Conservation (phyloP, 441 rosid species). For the Iberis amara region DNA sequence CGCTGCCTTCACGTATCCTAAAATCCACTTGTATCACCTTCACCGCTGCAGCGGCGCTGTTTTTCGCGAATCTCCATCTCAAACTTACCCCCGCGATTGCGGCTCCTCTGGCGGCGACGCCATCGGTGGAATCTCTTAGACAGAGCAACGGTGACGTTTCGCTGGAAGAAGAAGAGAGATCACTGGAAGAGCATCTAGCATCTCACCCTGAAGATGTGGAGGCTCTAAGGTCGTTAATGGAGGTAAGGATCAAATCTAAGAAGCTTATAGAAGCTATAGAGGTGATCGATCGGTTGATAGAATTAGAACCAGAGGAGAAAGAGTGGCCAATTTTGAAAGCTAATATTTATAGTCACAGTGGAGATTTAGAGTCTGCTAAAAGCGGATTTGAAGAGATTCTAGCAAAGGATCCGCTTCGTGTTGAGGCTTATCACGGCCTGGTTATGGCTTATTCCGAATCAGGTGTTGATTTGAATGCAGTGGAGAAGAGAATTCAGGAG, state of each 20-base stretch:
- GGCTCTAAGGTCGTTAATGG: conserved; percentile 50
- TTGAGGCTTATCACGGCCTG: conserved; percentile 66
- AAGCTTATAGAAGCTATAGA: conserved; percentile 47
- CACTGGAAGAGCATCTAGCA: conserved; percentile 36
- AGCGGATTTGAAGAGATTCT: conserved; percentile 46
- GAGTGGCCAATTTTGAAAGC: conserved; percentile 60
- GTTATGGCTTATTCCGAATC: conserved; percentile 47
- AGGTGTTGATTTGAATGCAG: conserved; percentile 31
- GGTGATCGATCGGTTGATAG: conserved; percentile 45
- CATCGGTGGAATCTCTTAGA: conserved; percentile 30
- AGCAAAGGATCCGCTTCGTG: conserved; percentile 50
- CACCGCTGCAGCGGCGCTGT: conserved; percentile 46
- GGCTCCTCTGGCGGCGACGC: conserved; percentile 42
- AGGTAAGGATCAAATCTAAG: conserved; percentile 43
- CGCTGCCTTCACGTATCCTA: conserved; percentile 29
- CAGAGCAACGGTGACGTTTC: conserved; percentile 24
- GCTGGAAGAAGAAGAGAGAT: conserved; percentile 38
- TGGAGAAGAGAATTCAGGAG: conserved; percentile 40
- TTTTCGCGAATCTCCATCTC: conserved; percentile 40
- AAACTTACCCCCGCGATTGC: conserved; percentile 20
- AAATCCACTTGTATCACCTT: conserved; percentile 45
- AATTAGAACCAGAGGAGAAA: conserved; percentile 53
- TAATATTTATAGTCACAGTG: conserved; percentile 41
- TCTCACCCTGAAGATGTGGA: conserved; percentile 40
- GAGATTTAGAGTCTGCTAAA: conserved; percentile 46